A percentile compares a stretch with the other conserved stretches of the same genome.
Evolutionary conservation across 805 yeast genomes (phyloP).

Genomic region (Deakozyma indianensis): DNA sequence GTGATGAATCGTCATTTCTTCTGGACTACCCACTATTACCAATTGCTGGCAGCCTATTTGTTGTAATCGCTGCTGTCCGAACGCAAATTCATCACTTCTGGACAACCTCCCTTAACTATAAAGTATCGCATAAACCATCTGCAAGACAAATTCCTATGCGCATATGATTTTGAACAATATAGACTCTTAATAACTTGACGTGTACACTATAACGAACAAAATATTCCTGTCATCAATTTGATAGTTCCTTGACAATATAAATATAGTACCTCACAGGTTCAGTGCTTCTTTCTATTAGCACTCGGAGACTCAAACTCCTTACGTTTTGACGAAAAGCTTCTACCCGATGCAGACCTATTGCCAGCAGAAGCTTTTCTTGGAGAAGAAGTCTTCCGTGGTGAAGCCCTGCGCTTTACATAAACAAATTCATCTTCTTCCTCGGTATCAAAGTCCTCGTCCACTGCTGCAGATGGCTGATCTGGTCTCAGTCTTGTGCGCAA

Average conservation of each 20-base stretch:
- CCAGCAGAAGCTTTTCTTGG: not conserved
- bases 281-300: no score
- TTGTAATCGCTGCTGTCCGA: conserved; percentile 10
- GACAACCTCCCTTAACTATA: conserved; percentile 7
- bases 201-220: no score
- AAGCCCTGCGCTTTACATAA: not conserved
- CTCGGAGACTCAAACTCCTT: no score
- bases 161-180: no score
- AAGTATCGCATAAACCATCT: conserved; percentile 11
- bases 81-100: conserved; percentile 11
- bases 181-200: no score
- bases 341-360: no score
- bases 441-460: not conserved
- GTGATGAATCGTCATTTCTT: not conserved
- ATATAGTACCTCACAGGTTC: no score
- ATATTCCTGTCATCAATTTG: no score
- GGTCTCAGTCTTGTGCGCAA: not conserved
- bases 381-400: not conserved
- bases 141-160: no score
- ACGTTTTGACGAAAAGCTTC: no score
- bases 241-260: no score
- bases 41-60: conserved; percentile 11
- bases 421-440: not conserved
- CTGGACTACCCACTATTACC: conserved; percentile 11
- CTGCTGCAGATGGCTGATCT: not conserved